phyloP scores from a whole-genome alignment of 176 grass and related monocot species.

The Juncus inflexus region DNA sequence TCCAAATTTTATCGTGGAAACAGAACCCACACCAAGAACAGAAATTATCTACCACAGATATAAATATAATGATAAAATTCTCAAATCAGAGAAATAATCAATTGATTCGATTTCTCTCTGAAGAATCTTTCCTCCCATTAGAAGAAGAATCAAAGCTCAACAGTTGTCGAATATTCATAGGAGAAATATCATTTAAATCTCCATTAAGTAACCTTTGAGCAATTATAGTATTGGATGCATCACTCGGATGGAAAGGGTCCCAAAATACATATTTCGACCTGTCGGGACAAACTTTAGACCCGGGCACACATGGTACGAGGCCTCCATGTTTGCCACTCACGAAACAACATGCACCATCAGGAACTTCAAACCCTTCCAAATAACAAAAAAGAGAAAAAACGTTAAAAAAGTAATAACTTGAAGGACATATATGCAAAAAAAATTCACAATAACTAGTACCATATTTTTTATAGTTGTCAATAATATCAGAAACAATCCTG shows the following conservation, averaged over 20 bases:
- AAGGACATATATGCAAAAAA: not conserved
- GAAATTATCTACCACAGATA: too few species aligned
- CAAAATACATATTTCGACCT: slow-evolving; percentile 89
- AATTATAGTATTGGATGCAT: slow-evolving; percentile 61
- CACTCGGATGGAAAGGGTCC: slow-evolving; percentile 76
- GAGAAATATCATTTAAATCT: slow-evolving; percentile 38
- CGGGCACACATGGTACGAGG: slow-evolving; percentile 59
- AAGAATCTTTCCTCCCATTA: too few species aligned
- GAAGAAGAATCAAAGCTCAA: slow-evolving; percentile 9
- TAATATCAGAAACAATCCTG: slow-evolving; percentile 53
- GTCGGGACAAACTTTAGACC: slow-evolving; percentile 43
- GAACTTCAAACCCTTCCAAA: slow-evolving; percentile 50
- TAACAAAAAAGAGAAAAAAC: not conserved
- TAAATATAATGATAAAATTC: too few species aligned
- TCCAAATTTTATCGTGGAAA: too few species aligned
- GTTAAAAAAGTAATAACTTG: not conserved
- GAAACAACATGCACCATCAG: slow-evolving; percentile 71
- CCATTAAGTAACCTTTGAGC: slow-evolving; percentile 60
- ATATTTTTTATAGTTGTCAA: slow-evolving; percentile 47
- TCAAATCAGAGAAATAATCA: too few species aligned
- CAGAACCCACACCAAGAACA: too few species aligned
- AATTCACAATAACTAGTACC: slow-evolving; percentile 26
- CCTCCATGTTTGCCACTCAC: slow-evolving; percentile 52
- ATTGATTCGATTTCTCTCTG: too few species aligned
- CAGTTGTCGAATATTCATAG: slow-evolving; percentile 57